phyloP scores from a whole-genome alignment of 2,329 filamentous ascomycete genomes.

The Exophiala dermatitidis region DNA sequence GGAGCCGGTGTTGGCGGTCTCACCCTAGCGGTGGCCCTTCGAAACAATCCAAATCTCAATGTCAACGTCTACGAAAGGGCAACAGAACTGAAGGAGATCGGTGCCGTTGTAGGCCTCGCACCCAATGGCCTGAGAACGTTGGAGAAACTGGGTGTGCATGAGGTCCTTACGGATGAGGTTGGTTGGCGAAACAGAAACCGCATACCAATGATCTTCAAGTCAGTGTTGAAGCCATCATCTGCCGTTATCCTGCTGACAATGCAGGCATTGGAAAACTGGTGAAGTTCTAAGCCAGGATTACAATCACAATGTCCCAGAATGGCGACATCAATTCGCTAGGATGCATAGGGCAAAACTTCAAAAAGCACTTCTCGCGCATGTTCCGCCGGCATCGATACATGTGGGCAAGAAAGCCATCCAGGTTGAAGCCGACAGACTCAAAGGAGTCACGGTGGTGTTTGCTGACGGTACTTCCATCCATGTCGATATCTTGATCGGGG shows the following conservation, averaged over 20 bases:
- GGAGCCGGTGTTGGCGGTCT: conserved; percentile 48
- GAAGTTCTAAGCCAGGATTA: conserved; percentile 37
- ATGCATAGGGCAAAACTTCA: conserved; percentile 47
- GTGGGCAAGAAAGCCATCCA: conserved; percentile 39
- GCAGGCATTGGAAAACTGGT: conserved; percentile 30
- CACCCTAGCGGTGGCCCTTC: conserved; percentile 42
- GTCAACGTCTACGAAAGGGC: conserved; percentile 48
- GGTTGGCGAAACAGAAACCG: conserved; percentile 38
- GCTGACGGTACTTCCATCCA: conserved; percentile 40
- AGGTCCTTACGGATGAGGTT: conserved; percentile 38
- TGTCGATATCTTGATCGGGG: conserved; percentile 46
- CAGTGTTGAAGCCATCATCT: not conserved
- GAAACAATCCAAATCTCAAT: conserved; percentile 29
- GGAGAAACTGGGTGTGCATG: conserved; percentile 44
- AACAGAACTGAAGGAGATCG: conserved; percentile 41
- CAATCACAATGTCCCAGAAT: conserved; percentile 35
- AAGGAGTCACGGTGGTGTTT: conserved; percentile 37
- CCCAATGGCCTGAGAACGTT: conserved; percentile 48
- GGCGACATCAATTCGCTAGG: conserved; percentile 39
- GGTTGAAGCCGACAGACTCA: conserved; percentile 32
- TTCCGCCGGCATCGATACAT: conserved; percentile 39
- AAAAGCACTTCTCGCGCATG: conserved; percentile 41
- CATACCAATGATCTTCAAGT: conserved; percentile 43
- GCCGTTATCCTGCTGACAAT: not conserved
- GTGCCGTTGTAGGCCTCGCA: conserved; percentile 46